Conservation (phyloP, 2,329 filamentous ascomycete species). For the Emericellopsis atlantica region DNA sequence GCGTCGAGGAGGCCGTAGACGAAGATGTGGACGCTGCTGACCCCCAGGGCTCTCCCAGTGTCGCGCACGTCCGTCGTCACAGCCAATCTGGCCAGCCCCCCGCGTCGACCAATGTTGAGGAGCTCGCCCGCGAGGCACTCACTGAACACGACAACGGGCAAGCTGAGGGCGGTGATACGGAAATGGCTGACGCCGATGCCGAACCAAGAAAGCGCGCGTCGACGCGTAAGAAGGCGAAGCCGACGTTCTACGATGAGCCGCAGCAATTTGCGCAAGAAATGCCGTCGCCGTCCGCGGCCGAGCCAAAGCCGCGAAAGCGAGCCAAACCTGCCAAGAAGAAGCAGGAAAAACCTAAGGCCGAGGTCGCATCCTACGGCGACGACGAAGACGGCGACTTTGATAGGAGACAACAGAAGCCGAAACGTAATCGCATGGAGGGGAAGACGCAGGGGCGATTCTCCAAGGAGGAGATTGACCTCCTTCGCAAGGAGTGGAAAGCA, state of each 20-base stretch:
- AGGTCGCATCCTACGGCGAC: slow-evolving; percentile 8
- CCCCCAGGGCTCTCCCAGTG: slow-evolving; percentile 13
- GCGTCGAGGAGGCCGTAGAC: slow-evolving; percentile 5
- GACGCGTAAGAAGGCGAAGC: slow-evolving; percentile 34
- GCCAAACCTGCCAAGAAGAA: slow-evolving; percentile 6
- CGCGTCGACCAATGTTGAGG: slow-evolving; percentile 11
- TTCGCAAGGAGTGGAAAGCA: slow-evolving; percentile 26
- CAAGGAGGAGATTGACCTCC: slow-evolving; percentile 25
- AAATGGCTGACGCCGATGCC: slow-evolving; percentile 8
- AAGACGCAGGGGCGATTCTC: slow-evolving; percentile 28
- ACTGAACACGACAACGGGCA: slow-evolving; percentile 18
- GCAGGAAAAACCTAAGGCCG: slow-evolving; percentile 5
- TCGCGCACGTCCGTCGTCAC: slow-evolving; percentile 11
- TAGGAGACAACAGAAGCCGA: slow-evolving; percentile 1
- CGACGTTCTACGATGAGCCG: slow-evolving; percentile 26
- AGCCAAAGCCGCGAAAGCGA: slow-evolving; percentile 15
- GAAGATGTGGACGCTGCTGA: slow-evolving; percentile 9
- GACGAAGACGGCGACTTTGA: slow-evolving; percentile 4
- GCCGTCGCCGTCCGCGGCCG: slow-evolving; percentile 18
- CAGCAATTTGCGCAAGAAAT: slow-evolving; percentile 8
- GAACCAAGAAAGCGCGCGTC: slow-evolving; percentile 15
- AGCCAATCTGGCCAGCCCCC: slow-evolving; percentile 8
- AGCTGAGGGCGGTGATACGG: slow-evolving; percentile 2
- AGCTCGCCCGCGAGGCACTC: slow-evolving; percentile 20
- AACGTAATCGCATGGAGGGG: slow-evolving; percentile 12